These are phyloP conservation scores for Colletotrichum ledebouriae DNA, from an alignment of 2,329 filamentous ascomycete species.

Conservation along the genomic window DNA sequence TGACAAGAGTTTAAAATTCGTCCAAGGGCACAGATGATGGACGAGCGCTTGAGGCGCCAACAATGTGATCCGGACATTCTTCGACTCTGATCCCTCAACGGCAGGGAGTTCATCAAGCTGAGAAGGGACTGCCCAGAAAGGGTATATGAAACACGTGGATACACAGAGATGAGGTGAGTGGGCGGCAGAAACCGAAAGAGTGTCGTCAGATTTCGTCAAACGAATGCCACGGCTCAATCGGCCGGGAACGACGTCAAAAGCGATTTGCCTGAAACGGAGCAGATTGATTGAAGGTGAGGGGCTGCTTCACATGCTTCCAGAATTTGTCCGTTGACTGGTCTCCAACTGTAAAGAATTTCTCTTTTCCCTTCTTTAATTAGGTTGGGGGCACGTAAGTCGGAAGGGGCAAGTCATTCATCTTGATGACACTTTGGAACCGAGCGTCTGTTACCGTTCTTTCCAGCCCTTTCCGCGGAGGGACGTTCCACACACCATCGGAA, in stretches of 20 bases:
- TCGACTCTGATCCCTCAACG: conserved; percentile 26
- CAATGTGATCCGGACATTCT: conserved; percentile 8
- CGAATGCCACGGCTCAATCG: conserved; percentile 34
- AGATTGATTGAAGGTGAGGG: conserved; percentile 14
- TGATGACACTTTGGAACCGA: conserved; percentile 13
- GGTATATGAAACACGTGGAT: conserved; percentile 13
- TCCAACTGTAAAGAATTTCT: background rate
- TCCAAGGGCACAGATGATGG: background rate
- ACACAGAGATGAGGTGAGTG: conserved; percentile 15
- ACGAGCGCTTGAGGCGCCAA: background rate
- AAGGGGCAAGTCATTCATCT: background rate
- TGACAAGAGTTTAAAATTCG: conserved; percentile 9
- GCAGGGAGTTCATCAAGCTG: conserved; percentile 13
- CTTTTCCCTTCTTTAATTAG: background rate
- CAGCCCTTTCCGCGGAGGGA: background rate
- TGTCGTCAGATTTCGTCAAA: conserved; percentile 26
- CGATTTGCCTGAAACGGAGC: conserved; percentile 29
- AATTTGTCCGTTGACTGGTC: conserved; percentile 1
- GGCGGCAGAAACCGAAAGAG: conserved; percentile 12
- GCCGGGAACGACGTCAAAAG: conserved; percentile 30
- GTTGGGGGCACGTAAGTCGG: background rate
- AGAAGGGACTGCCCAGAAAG: conserved; percentile 5
- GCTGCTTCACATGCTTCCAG: conserved; percentile 30
- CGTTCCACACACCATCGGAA: conserved; percentile 29
- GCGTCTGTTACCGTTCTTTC: conserved; percentile 27